phyloP scores from a whole-genome alignment of 352 stramenopile species.

The Globisporangium radiosum region DNA sequence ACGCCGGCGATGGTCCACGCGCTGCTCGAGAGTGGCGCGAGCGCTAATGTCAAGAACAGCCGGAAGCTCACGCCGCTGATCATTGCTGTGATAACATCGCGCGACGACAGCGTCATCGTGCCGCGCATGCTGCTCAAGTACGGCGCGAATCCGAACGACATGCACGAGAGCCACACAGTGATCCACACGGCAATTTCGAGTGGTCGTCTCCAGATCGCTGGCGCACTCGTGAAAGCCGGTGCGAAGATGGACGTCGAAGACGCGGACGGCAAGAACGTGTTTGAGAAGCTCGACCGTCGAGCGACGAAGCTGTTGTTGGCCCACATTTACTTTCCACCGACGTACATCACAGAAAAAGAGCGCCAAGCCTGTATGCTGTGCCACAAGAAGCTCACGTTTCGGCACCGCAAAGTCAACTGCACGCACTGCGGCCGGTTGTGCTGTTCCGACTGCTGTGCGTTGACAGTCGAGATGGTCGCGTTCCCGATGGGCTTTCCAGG shows the following conservation, averaged over 20 bases:
- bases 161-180: slow-evolving; percentile 83
- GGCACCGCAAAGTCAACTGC: slow-evolving; percentile 82
- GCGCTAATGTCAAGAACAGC: slow-evolving; percentile 83
- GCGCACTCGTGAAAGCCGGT: slow-evolving; percentile 69
- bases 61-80: slow-evolving; percentile 82
- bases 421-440: slow-evolving; percentile 77
- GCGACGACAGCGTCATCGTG: slow-evolving; percentile 77
- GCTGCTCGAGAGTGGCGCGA: slow-evolving; percentile 68
- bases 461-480: slow-evolving; percentile 69
- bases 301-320: slow-evolving; percentile 63
- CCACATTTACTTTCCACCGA: slow-evolving; percentile 85
- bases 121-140: slow-evolving; percentile 86
- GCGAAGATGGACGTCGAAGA: slow-evolving; percentile 87
- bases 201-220: slow-evolving; percentile 63
- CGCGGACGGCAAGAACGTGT: slow-evolving; percentile 75
- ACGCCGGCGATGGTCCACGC: slow-evolving; percentile 76
- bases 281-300: slow-evolving; percentile 77
- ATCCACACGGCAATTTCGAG: slow-evolving; percentile 79
- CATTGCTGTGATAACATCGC: slow-evolving; percentile 84
- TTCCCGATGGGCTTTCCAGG: slow-evolving; percentile 83
- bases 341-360: slow-evolving; percentile 84
- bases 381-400: slow-evolving; percentile 83
- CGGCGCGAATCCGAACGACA: slow-evolving; percentile 84
- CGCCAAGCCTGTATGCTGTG: slow-evolving; percentile 80
- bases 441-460: slow-evolving; percentile 59